A percentile compares a stretch with the other conserved stretches of the same genome.
Evolutionary conservation across 2,329 filamentous ascomycete species (phyloP).

Genomic region (Fusarium drepaniforme): DNA sequence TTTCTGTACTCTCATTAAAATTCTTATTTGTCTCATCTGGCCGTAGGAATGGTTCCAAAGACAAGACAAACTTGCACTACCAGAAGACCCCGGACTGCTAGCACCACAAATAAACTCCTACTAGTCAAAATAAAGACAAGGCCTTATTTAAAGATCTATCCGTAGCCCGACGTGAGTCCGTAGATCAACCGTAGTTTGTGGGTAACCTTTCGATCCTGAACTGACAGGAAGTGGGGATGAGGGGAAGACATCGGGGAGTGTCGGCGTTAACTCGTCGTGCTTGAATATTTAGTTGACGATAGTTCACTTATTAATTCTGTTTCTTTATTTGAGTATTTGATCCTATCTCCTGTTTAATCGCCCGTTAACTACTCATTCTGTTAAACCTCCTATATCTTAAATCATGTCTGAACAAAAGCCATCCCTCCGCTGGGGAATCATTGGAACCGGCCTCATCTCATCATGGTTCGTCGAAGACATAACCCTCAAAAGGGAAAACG

Average conservation of each 20-base stretch:
- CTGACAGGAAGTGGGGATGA: background rate
- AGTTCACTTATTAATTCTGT: background rate
- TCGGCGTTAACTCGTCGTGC: background rate
- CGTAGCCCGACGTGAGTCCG: background rate
- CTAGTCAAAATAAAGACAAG: background rate
- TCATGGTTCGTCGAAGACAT: slow-evolving; percentile 60
- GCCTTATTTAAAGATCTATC: background rate
- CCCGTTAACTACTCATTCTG: background rate
- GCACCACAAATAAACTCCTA: background rate
- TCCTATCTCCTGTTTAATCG: background rate
- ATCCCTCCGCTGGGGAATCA: slow-evolving; percentile 52
- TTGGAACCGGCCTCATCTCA: slow-evolving; percentile 58
- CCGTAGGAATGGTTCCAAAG: no score
- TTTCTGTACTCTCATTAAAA: background rate
- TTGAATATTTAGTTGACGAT: background rate
- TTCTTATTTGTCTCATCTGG: no score
- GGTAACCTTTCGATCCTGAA: background rate
- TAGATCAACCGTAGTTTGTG: background rate
- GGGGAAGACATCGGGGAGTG: background rate
- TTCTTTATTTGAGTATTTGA: background rate
- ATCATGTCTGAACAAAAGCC: slow-evolving; percentile 30
- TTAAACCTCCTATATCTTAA: background rate
- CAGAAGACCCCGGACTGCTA: background rate
- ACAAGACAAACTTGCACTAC: no score
- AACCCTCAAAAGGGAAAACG: slow-evolving; percentile 49